These are phyloP conservation scores for Lyophyllum decastes DNA, from an alignment of 768 basidiomycete genomes.

Conservation along the genomic window DNA sequence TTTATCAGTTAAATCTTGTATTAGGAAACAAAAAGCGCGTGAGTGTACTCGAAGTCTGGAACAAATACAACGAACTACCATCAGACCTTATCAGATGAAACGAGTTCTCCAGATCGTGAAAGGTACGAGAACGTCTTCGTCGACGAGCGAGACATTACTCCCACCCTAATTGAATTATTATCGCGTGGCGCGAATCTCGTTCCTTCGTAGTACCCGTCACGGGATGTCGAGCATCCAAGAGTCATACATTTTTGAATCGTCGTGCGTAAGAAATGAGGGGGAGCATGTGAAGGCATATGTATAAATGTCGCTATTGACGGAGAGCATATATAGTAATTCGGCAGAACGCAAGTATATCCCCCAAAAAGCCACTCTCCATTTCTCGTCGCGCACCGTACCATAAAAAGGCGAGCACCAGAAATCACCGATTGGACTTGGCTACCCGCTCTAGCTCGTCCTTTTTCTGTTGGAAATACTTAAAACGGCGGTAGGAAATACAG, in stretches of 20 bases:
- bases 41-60: slow-evolving; percentile 12
- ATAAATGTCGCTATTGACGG: slow-evolving; percentile 7
- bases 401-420: slow-evolving; percentile 12
- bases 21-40: slow-evolving; percentile 5
- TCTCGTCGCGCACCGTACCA: slow-evolving; percentile 13
- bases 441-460: slow-evolving; percentile 99
- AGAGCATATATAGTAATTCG: slow-evolving; percentile 10
- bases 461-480: slow-evolving; percentile 56
- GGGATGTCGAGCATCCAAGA: neutral
- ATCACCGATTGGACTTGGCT: slow-evolving; percentile 99
- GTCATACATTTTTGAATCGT: slow-evolving; percentile 1
- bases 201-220: too few relatives aligned
- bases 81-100: neutral
- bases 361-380: slow-evolving; percentile 14
- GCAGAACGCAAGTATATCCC: slow-evolving; percentile 7
- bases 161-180: too few relatives aligned
- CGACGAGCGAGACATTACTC: too few relatives aligned
- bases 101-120: neutral
- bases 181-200: neutral
- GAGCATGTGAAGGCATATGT: slow-evolving; percentile 11
- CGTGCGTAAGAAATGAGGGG: slow-evolving; percentile 10
- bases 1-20: slow-evolving; percentile 12
- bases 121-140: neutral
- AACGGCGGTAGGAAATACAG: neutral
- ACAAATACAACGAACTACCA: slow-evolving; percentile 6